Conservation (phyloP, 768 basidiomycete genomes). For the Neoboletus magnificus region DNA sequence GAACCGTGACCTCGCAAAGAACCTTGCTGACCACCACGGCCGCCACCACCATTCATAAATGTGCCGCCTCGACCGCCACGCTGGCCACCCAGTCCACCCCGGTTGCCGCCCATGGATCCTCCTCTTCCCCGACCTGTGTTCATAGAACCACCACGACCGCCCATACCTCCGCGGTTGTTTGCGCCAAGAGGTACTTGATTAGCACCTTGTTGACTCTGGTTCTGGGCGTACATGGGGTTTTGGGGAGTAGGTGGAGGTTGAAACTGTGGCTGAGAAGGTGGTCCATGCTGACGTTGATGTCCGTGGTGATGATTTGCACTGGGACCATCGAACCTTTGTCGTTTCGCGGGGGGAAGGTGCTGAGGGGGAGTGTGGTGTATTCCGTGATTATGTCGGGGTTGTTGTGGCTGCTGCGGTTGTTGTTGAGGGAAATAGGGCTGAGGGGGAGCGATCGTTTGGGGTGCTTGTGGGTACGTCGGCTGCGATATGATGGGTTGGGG, state of each 20-base stretch:
- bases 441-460: conserved; percentile 36
- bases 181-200: conserved; percentile 41
- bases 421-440: conserved; percentile 42
- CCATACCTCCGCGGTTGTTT: conserved; percentile 44
- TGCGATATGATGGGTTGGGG: conserved; percentile 50
- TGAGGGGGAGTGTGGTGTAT: conserved; percentile 67
- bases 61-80: conserved; percentile 40
- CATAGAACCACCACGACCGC: conserved; percentile 40
- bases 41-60: conserved; percentile 35
- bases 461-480: conserved; percentile 45
- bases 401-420: conserved; percentile 39
- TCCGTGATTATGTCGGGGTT: conserved; percentile 46
- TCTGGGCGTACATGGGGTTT: conserved; percentile 30
- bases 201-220: conserved; percentile 41
- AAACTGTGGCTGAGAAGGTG: conserved; percentile 64
- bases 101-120: conserved; percentile 42
- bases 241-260: conserved; percentile 30
- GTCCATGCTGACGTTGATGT: conserved; percentile 45
- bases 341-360: conserved; percentile 87
- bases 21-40: conserved; percentile 47
- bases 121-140: conserved; percentile 42
- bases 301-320: conserved; percentile 41
- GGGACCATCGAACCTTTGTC: conserved; percentile 85
- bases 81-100: conserved; percentile 44
- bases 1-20: conserved; percentile 61